Conservation (phyloP, 1,284 basidiomycete genomes). For the Ustilago sp. region DNA sequence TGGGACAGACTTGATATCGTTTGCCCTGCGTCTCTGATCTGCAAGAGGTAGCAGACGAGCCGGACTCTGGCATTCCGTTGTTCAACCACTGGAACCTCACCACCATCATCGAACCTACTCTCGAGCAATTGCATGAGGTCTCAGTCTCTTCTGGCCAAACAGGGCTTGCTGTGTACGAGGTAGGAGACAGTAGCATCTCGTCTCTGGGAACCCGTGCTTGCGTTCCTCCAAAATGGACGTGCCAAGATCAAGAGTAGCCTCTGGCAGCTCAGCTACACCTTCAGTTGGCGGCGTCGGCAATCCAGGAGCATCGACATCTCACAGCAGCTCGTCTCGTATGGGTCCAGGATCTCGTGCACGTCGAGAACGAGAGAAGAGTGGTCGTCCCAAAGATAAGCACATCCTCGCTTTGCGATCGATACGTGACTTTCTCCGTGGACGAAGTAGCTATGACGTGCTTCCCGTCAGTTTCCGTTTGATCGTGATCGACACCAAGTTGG, state of each 20-base stretch:
- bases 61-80: too few relatives aligned
- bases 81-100: too few relatives aligned
- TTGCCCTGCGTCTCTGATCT: too few relatives aligned
- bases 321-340: conserved; percentile 18
- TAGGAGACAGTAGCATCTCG: neutral
- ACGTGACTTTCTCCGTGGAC: conserved; percentile 83
- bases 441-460: conserved; percentile 92
- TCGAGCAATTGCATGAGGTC: too few relatives aligned
- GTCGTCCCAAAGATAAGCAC: conserved; percentile 54
- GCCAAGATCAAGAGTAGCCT: conserved; percentile 29
- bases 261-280: conserved; percentile 19
- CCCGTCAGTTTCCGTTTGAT: conserved; percentile 96
- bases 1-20: too few relatives aligned
- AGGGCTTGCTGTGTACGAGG: too few relatives aligned
- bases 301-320: conserved; percentile 31
- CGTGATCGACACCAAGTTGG: conserved; percentile 79
- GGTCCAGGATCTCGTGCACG: conserved; percentile 21
- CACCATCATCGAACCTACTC: too few relatives aligned
- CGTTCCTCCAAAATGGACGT: conserved; percentile 26
- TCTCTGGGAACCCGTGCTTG: neutral
- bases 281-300: conserved; percentile 27
- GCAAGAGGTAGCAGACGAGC: too few relatives aligned
- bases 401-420: conserved; percentile 78
- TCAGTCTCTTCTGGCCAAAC: too few relatives aligned
- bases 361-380: conserved; percentile 38